These are phyloP conservation scores for Pseudocercospora eumusae DNA, from an alignment of 2,329 filamentous ascomycete species.

Conservation along the genomic window DNA sequence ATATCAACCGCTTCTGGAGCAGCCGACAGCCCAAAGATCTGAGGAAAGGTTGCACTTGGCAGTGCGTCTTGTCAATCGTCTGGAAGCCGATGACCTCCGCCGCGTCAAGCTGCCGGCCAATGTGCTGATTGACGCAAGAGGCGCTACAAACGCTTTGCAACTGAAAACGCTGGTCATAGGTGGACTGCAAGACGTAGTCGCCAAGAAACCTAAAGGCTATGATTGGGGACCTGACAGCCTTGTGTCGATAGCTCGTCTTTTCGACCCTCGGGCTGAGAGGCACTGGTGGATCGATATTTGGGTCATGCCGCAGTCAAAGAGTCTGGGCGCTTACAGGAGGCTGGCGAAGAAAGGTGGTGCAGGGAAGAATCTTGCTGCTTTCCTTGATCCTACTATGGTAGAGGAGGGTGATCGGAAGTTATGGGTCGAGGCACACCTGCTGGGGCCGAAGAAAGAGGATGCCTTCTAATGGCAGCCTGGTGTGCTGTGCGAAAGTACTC, in stretches of 20 bases:
- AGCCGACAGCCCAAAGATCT: not conserved
- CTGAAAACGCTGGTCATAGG: not conserved
- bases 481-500: not conserved
- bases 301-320: not conserved
- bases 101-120: not conserved
- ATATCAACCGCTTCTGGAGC: not conserved
- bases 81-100: not conserved
- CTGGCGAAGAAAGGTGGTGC: not conserved
- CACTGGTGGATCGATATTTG: constrained; percentile 4
- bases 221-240: not conserved
- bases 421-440: constrained; percentile 1
- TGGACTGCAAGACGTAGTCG: not conserved
- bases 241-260: not conserved
- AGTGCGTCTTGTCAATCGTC: not conserved
- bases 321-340: not conserved
- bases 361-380: not conserved
- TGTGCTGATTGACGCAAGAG: not conserved
- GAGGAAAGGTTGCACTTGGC: not conserved
- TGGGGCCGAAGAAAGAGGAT: not conserved
- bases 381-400: not conserved
- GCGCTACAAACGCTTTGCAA: not conserved
- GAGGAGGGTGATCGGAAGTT: not conserved
- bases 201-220: not conserved
- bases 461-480: not conserved
- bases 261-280: not conserved